Base-by-base conservation (phyloP, 805 yeast species). In the Candida cerambycidarum region DNA sequence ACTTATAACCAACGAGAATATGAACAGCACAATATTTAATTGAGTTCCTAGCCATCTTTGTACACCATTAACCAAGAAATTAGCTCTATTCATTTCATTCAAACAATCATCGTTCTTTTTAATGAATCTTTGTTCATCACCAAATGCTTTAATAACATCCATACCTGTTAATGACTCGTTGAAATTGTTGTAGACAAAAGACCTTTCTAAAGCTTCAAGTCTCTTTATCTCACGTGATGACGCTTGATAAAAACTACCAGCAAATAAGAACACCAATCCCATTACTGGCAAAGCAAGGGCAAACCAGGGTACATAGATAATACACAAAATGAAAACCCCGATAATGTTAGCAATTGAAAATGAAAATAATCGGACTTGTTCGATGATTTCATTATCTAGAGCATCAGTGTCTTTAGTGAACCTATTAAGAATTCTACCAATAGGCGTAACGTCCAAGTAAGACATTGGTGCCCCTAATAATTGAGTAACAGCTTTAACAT, bases 351-450 rank as follows among this genome's bases (percentile, higher is more conserved):
- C 63, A 18, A 75, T 44, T 4, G 83, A 79, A 51, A 71, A 78
- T 38, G 83, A 51, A 35, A 85, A 69, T 61, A 82, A 59, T 51
- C 92, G 73, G 28, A 83, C 50, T 54, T 83, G 85, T 58, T 85
- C 89, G 41, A 80, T 76, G 45, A 88, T 66, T 61, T 85, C 92
- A 57, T 86, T 87, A 56, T 89, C 96, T 58, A 87, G 66, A 6
- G 82, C 79, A 58, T 89, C 95, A 0, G 93, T 84, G 61, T 89
- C 97, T 53, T 87, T 87, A 2, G 96, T 87, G 60, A 88, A 88
- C 51, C 96, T 71, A 64, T 88, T 89, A 59, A 89, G 67, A 45
- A 89, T 82, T 51, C 96, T 74, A 1, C 97, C 96, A 69, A 86
- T 75, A 15, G 97, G 96, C 0, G 95, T 85, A 8, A 87, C 79